Base-by-base conservation (phyloP, 352 stramenopile species). In the Vaucheria bursata region DNA sequence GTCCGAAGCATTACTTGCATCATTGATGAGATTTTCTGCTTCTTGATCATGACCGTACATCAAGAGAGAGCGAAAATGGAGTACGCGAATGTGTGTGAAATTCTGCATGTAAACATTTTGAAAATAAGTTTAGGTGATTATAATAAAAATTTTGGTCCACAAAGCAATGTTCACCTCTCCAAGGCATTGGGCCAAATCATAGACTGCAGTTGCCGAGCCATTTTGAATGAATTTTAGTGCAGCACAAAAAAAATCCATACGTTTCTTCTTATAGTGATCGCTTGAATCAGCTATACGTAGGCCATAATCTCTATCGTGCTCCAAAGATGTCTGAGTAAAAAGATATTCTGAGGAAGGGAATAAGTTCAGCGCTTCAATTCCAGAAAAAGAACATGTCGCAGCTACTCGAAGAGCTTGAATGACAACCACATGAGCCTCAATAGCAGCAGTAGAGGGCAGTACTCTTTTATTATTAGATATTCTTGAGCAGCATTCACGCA, bases 401-500 rank as follows among this genome's bases (percentile, higher is more conserved):
- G 45, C 45, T 25, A 59, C 45, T 12, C 45, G 45, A 12, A 59
- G 45, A 12, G 45, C 45, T 25, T 59, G 45, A 12, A 59, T 12
- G 12, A 59, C 12, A 12, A 59, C 45, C 12, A 12, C 45, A 25
- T 59, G 45, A 12, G 45, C 45, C 45, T 59, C 45, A 25, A 59
- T 12, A 25, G 45, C 45, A 25, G 45, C 45, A 25, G 12, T 12
- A 25, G 12, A 25, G 12, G 45, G 45, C 45, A 59, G 45, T 59
- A 59, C 45, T 12, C 45, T 25, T 12, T 59, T 25, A 25, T 25
- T 25, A 25, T 25, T 25, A 25, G 12, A 18, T 12, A 12, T 59
- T 12, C 45, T 25, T 12, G 25, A 59, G 8, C 75, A 53, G 45
- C 68, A 80, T 34, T 80, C 75, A 39, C 77, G 65, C 4, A 80